Base-by-base conservation (phyloP, 2,329 filamentous ascomycete genomes). In the Davidsoniella eucalypti region DNA sequence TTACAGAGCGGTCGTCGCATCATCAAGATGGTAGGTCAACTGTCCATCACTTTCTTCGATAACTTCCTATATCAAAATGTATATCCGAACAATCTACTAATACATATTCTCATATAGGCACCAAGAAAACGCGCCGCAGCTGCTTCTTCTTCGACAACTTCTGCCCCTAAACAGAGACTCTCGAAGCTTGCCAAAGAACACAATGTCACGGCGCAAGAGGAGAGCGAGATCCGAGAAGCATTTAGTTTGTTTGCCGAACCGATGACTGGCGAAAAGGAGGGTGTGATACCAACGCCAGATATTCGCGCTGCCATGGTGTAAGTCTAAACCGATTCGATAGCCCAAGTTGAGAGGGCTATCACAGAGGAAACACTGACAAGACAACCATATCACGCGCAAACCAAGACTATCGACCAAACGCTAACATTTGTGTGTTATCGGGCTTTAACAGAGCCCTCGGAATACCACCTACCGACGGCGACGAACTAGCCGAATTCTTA, bases 101-200 rank as follows among this genome's bases (percentile, higher is more conserved):
- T 33, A 16, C 23, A 16, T 38, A 18, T 4, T 10, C 3, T 46
- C 25, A 2, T 9, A 29, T 48, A 54, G 50, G 21, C 76, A 71
- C 72, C 73, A 56, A 68, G 72, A n/a, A 73, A 73, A 62, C 72
- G 73, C 58, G 73, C 71, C 59, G 54, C 63, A 44, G 52, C 60
- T 26, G 42, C 55, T 47, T 51, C 59, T 17, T 51, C 60, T 53
- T 49, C 61, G 6, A 51, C 61, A 10, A 59, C 67, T 29, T 64
- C 49, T 36, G 57, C 60, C 61, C 55, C 60, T 47, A 55, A 49
- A 53, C 67, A 70, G 50, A 82, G 84, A 55, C 79, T 78, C 60
- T 94, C 88, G 53, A 93, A 87, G 64, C 84, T 95, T 58, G 90
- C 90, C 26, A 90, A 88, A 67, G 87, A 94, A 61, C 80, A 95